Evolutionary conservation across 805 yeast species (phyloP).

Genomic region (Kluyveromyces wickerhamii): DNA sequence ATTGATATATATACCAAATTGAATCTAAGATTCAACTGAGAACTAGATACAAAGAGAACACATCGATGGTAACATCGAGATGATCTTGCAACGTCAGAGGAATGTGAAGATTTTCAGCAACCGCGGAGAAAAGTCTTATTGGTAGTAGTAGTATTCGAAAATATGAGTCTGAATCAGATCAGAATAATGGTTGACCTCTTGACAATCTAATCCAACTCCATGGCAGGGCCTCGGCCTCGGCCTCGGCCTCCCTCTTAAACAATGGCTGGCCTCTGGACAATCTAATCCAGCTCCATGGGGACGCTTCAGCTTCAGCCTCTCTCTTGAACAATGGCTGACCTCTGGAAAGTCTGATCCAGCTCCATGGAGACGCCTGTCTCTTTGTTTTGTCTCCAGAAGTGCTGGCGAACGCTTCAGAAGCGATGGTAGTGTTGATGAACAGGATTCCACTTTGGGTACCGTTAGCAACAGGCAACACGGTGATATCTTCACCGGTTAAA

Average conservation of each 20-base stretch:
- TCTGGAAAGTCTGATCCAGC: conserved; percentile 19
- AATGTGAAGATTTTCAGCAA: too few relatives aligned
- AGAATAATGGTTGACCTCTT: conserved; percentile 22
- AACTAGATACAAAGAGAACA: too few relatives aligned
- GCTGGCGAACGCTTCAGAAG: conserved; percentile 15
- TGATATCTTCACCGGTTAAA: conserved; percentile 22
- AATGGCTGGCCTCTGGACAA: conserved; percentile 21
- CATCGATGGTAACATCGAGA: too few relatives aligned
- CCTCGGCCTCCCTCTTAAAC: conserved; percentile 27
- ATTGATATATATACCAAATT: too few relatives aligned
- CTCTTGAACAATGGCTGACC: conserved; percentile 23
- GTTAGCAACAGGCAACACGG: conserved; percentile 24
- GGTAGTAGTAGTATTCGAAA: too few relatives aligned
- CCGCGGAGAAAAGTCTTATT: too few relatives aligned
- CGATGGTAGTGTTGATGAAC: conserved; percentile 27
- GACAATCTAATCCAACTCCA: conserved; percentile 23
- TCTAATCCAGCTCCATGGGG: conserved; percentile 25
- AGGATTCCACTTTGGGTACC: conserved; percentile 24
- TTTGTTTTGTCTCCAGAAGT: conserved; percentile 14
- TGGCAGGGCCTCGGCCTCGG: conserved; percentile 21
- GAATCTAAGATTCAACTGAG: too few relatives aligned
- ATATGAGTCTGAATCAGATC: too few relatives aligned
- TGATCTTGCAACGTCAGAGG: too few relatives aligned
- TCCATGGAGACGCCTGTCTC: conserved; percentile 23
- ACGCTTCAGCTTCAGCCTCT: conserved; percentile 18